A percentile compares a stretch with the other conserved stretches of the same genome.
These are phyloP conservation scores for Prunus mume DNA, from an alignment of 306 rosid genomes.

Conservation along the genomic window DNA sequence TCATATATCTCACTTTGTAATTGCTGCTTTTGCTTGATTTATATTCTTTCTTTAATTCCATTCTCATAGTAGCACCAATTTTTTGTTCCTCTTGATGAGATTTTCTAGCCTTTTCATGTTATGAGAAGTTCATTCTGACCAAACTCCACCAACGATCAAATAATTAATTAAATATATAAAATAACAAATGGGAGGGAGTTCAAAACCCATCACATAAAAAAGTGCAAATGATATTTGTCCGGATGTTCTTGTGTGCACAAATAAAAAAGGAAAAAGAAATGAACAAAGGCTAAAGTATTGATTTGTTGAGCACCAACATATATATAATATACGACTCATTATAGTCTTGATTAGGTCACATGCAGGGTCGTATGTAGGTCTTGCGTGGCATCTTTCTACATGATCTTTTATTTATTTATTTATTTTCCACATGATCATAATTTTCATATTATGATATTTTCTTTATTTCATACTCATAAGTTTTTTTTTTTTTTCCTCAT, in stretches of 20 bases:
- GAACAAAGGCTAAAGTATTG: slow-evolving; percentile 38
- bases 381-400: background rate
- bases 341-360: slow-evolving; percentile 48
- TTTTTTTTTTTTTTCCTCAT: no score
- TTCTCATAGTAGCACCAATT: background rate
- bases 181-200: background rate
- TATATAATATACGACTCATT: slow-evolving; percentile 22
- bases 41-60: background rate
- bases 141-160: slow-evolving; percentile 6
- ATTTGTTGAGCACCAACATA: slow-evolving; percentile 30
- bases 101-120: slow-evolving; percentile 36
- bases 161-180: background rate
- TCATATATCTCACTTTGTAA: slow-evolving; percentile 3
- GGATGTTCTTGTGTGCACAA: slow-evolving; percentile 11
- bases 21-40: background rate
- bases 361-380: slow-evolving; percentile 45
- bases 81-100: slow-evolving; percentile 23
- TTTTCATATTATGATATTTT: no score
- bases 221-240: slow-evolving; percentile 28
- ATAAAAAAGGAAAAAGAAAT: background rate
- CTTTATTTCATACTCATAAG: no score
- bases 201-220: background rate
- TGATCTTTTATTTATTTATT: background rate
- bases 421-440: background rate
- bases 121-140: slow-evolving; percentile 6